These are phyloP conservation scores for Cutaneotrichosporon mucoides DNA, from an alignment of 1,284 basidiomycete species.

Conservation along the genomic window DNA sequence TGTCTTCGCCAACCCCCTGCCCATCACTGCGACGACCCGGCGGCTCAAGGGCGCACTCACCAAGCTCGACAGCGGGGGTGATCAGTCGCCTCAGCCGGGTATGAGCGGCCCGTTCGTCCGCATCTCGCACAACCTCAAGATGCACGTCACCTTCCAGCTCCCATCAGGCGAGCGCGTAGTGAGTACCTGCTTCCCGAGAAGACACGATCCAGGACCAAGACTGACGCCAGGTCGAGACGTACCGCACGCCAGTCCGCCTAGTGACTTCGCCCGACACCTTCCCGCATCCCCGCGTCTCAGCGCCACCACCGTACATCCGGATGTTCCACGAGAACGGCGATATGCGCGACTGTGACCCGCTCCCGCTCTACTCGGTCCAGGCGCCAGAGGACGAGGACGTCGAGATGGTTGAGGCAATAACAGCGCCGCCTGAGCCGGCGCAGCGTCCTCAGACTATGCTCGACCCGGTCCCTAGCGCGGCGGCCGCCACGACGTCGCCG, in stretches of 20 bases:
- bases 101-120: constrained; percentile 36
- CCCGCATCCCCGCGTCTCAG: constrained; percentile 1
- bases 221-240: constrained; percentile 27
- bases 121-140: constrained; percentile 42
- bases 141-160: constrained; percentile 33
- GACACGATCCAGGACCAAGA: too few species aligned
- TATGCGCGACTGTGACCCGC: constrained; percentile 37
- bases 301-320: constrained; percentile 42
- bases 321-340: constrained; percentile 47
- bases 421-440: too few species aligned
- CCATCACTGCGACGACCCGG: not conserved
- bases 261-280: constrained; percentile 29
- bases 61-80: not conserved
- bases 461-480: too few species aligned
- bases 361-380: constrained; percentile 34
- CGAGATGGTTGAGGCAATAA: not conserved
- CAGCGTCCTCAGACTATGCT: too few species aligned
- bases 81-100: constrained; percentile 14
- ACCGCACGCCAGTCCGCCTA: constrained; percentile 41
- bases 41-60: not conserved
- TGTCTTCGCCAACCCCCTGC: not conserved
- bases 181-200: too few species aligned
- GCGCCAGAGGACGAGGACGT: not conserved
- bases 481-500: too few species aligned
- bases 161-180: constrained; percentile 13